Conservation (phyloP, 2,329 filamentous ascomycete species). For the Xylariomycetidae sp. region DNA sequence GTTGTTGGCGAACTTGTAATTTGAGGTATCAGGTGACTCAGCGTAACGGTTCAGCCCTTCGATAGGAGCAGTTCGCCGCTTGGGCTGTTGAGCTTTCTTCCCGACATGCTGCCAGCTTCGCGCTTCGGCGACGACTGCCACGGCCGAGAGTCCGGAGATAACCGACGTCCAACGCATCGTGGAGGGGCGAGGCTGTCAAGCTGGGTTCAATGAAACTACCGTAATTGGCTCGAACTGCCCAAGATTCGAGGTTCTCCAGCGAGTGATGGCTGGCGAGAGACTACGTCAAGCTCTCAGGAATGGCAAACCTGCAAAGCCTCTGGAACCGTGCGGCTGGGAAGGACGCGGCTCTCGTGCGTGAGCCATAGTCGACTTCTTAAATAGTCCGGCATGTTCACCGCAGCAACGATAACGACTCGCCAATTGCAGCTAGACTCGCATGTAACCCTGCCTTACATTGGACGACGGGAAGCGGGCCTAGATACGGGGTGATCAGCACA, state of each 20-base stretch:
- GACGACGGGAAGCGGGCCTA: background rate
- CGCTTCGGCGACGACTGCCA: constrained; percentile 13
- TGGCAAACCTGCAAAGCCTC: background rate
- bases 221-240: background rate
- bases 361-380: no score
- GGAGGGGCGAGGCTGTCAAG: background rate
- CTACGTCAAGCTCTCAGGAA: background rate
- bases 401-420: background rate
- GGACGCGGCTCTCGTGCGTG: no score
- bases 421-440: background rate
- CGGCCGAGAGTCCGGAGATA: constrained; percentile 17
- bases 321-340: background rate
- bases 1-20: constrained; percentile 21
- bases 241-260: background rate
- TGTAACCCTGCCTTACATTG: background rate
- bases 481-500: background rate
- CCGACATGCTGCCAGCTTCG: constrained; percentile 27
- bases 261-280: background rate
- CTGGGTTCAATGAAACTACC: background rate
- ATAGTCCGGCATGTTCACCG: no score
- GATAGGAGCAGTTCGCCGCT: constrained; percentile 3
- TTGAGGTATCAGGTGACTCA: constrained; percentile 17
- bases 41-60: constrained; percentile 16
- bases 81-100: constrained; percentile 21
- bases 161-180: constrained; percentile 21